A percentile compares a stretch with the other conserved stretches of the same genome.
phyloP scores from a whole-genome alignment of 2,329 filamentous ascomycete species.

The Chrysoporthe deuterocubensis region DNA sequence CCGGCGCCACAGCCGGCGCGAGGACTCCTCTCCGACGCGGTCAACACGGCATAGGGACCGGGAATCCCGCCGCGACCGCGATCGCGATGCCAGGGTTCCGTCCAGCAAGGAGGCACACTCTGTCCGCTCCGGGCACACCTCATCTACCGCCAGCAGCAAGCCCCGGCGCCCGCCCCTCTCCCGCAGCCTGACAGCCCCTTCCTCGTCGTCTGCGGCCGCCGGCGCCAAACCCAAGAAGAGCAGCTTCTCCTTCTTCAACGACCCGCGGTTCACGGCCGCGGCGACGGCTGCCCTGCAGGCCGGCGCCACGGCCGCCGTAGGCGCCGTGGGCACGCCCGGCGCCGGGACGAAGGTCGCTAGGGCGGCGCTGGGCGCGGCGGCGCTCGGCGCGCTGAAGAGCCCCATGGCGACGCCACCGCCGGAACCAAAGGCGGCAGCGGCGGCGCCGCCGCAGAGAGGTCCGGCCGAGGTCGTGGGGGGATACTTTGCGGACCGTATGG shows the following conservation, averaged over 20 bases:
- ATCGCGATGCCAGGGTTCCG: conserved; percentile 5
- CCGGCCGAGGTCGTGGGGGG: not conserved
- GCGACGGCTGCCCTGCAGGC: conserved; percentile 35
- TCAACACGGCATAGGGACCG: conserved; percentile 18
- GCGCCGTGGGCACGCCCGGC: conserved; percentile 30
- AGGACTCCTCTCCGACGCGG: conserved; percentile 1
- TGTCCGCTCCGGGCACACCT: not conserved
- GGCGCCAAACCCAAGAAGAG: conserved; percentile 8
- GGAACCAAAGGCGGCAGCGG: not conserved
- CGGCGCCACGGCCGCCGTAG: conserved; percentile 32
- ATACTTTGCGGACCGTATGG: conserved; percentile 5
- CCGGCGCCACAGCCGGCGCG: not conserved
- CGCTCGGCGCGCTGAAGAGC: conserved; percentile 30
- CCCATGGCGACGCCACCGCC: not conserved
- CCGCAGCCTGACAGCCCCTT: conserved; percentile 7
- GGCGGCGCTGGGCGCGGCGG: conserved; percentile 35
- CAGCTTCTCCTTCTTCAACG: conserved; percentile 22
- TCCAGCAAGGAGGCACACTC: not conserved
- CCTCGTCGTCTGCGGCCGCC: not conserved
- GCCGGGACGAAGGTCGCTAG: conserved; percentile 33
- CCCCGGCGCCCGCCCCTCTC: not conserved
- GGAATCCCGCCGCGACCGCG: not conserved
- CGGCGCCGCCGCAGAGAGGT: not conserved
- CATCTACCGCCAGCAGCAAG: conserved; percentile 8
- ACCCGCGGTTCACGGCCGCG: conserved; percentile 33